Percentiles rank a stretch among this genome's conserved stretches.
Evolutionary conservation across 805 yeast species (phyloP).

Genomic region (Maudiozyma barnettii): DNA sequence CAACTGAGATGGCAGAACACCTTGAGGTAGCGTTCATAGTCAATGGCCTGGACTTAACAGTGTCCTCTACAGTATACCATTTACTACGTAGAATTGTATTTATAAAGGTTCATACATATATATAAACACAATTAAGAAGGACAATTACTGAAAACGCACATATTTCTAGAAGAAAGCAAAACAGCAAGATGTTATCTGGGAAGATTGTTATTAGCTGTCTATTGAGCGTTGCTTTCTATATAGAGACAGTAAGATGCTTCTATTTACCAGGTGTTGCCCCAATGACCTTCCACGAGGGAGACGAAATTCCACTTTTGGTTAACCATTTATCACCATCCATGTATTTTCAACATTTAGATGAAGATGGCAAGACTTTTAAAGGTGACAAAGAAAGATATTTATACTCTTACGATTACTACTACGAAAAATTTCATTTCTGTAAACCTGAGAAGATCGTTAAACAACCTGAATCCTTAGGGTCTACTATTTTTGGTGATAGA

Average conservation of each 20-base stretch:
- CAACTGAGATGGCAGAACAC: too few species aligned
- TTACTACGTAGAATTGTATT: too few species aligned
- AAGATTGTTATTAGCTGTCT: neutral
- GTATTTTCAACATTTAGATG: conserved; percentile 34
- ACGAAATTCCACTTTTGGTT: conserved; percentile 66
- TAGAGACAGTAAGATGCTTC: conserved; percentile 40
- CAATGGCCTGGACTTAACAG: too few species aligned
- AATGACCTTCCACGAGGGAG: conserved; percentile 68
- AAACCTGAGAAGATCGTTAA: conserved; percentile 44
- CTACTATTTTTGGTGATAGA: conserved; percentile 91
- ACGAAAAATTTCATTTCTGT: conserved; percentile 77
- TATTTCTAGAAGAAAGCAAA: neutral
- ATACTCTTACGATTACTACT: conserved; percentile 76
- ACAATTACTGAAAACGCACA: neutral
- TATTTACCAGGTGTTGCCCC: conserved; percentile 97
- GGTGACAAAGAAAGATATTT: conserved; percentile 42
- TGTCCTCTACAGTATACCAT: too few species aligned
- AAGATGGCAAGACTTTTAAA: conserved; percentile 30
- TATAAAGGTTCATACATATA: too few species aligned
- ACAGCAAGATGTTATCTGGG: neutral
- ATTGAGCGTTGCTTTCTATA: conserved; percentile 2
- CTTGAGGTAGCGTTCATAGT: too few species aligned
- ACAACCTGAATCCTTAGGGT: conserved; percentile 85
- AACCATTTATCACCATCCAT: conserved; percentile 83
- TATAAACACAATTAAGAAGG: too few species aligned